A percentile compares a stretch with the other conserved stretches of the same genome.
Conservation (phyloP, 495 filamentous ascomycete genomes). For the Pseudotulostoma volvatum region DNA sequence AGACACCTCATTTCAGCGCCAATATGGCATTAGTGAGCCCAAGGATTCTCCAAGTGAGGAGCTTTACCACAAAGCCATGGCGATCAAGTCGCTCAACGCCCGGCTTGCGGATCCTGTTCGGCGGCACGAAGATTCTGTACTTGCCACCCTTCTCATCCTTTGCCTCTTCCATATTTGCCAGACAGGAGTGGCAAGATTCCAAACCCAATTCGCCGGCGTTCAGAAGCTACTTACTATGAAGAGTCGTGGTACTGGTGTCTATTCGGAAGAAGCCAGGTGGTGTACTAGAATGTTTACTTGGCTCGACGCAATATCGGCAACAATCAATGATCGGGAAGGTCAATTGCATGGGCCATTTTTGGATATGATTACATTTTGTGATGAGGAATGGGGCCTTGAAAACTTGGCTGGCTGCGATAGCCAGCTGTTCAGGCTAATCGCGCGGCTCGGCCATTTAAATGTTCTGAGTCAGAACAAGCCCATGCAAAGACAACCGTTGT, state of each 20-base stretch:
- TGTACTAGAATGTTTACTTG: constrained; percentile 94
- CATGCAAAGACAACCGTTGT: constrained; percentile 18
- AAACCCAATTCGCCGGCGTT: constrained; percentile 85
- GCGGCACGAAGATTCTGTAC: constrained; percentile 68
- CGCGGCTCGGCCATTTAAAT: constrained; percentile 69
- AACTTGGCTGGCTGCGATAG: constrained; percentile 80
- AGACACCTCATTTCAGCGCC: constrained; percentile 21
- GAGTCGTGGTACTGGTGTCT: constrained; percentile 37
- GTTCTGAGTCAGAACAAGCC: constrained; percentile 66
- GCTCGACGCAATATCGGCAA: constrained; percentile 87
- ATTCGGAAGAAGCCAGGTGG: constrained; percentile 63
- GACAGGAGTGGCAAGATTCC: constrained; percentile 78
- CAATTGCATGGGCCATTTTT: constrained; percentile 58
- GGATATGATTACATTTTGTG: constrained; percentile 46
- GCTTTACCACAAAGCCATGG: constrained; percentile 60
- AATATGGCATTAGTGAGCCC: constrained; percentile 16
- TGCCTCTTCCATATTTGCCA: constrained; percentile 91
- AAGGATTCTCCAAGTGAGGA: constrained; percentile 47
- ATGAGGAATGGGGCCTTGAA: constrained; percentile 65
- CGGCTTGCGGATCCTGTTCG: constrained; percentile 59
- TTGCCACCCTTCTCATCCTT: constrained; percentile 74
- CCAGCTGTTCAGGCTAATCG: constrained; percentile 59
- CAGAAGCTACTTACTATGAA: constrained; percentile 80
- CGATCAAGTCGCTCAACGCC: constrained; percentile 68
- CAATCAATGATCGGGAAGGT: constrained; percentile 83